Base-by-base conservation (phyloP, 164 flowering plant genomes). In the Liquidambar formosana region DNA sequence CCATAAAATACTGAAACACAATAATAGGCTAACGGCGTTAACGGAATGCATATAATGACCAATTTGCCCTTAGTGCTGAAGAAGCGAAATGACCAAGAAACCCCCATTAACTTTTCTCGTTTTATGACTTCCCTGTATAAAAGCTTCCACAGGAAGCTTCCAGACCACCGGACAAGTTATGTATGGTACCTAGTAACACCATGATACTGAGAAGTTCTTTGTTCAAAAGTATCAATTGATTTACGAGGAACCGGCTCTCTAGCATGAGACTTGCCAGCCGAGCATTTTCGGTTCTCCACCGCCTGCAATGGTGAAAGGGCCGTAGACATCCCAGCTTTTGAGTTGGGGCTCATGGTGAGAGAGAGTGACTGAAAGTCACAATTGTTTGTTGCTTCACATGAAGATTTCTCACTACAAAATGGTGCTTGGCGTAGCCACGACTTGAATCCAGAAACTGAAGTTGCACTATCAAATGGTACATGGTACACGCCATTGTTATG, bases 161-260 rank as follows among this genome's bases (percentile, higher is more conserved):
- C n/a, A n/a, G n/a, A n/a, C n/a, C n/a, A n/a, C n/a, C n/a, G n/a
- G n/a, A n/a, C n/a, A n/a, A n/a, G n/a, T n/a, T n/a, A n/a, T n/a
- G n/a, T n/a, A n/a, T n/a, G n/a, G 16, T 73, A 89, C 97, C 93
- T 92, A 0, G 97, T 92, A n/a, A 92, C 97, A 18, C 97, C 97
- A 14, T 96, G 91, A 67, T 78, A 92, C 64, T 89, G 94, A 66
- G 97, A 92, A 44, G 97, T 92, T 73, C 97, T 82, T 65, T 92
- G 97, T 1, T 96, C 97, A 77, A 92, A 90, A 28, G 91, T 86
- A 62, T 92, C 97, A 33, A 88, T 79, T 1, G 96, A 87, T 75
- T 92, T 92, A 8, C 94, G 67, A 27, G 92, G 88, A 48, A 84
- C 79, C 0, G 86, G 64, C 63, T 86, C 93, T 66, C 76, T 84